Evolutionary conservation across 768 basidiomycete species (phyloP).

Genomic region (Russula compacta): DNA sequence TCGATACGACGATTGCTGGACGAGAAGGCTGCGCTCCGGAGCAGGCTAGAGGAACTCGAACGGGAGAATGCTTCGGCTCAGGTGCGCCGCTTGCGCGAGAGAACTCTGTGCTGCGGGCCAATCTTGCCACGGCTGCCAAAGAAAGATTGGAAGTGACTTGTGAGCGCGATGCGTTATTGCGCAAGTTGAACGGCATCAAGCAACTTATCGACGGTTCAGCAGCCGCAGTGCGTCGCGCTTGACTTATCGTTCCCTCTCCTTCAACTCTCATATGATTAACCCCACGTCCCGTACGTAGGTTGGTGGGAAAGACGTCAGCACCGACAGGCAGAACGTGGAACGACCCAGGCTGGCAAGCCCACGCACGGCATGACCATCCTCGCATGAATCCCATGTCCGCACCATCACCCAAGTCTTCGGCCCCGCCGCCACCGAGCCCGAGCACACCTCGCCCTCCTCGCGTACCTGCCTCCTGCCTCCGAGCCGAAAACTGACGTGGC

Average conservation of each 20-base stretch:
- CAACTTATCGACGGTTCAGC: background rate
- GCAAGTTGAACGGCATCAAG: slow-evolving; percentile 10
- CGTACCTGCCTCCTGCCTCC: background rate
- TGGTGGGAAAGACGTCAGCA: background rate
- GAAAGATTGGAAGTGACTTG: slow-evolving; percentile 3
- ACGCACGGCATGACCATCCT: background rate
- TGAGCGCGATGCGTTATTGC: slow-evolving; percentile 12
- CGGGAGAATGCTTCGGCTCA: slow-evolving; percentile 17
- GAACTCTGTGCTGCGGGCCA: slow-evolving; percentile 7
- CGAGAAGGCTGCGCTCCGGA: slow-evolving; percentile 20
- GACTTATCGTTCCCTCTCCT: background rate
- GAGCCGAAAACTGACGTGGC: slow-evolving; percentile 10
- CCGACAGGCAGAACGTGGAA: background rate
- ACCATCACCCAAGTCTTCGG: background rate
- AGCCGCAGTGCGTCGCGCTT: background rate
- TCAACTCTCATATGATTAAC: background rate
- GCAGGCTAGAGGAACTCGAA: slow-evolving; percentile 34
- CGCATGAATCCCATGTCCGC: background rate
- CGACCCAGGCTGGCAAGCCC: background rate
- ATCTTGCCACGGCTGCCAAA: slow-evolving; percentile 1
- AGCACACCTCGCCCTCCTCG: background rate
- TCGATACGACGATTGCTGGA: slow-evolving; percentile 23
- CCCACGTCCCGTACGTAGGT: background rate
- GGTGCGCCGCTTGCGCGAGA: slow-evolving; percentile 12
- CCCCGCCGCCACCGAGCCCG: background rate